These are phyloP conservation scores for Collybia mongolica DNA, from an alignment of 768 basidiomycete species.

Conservation along the genomic window DNA sequence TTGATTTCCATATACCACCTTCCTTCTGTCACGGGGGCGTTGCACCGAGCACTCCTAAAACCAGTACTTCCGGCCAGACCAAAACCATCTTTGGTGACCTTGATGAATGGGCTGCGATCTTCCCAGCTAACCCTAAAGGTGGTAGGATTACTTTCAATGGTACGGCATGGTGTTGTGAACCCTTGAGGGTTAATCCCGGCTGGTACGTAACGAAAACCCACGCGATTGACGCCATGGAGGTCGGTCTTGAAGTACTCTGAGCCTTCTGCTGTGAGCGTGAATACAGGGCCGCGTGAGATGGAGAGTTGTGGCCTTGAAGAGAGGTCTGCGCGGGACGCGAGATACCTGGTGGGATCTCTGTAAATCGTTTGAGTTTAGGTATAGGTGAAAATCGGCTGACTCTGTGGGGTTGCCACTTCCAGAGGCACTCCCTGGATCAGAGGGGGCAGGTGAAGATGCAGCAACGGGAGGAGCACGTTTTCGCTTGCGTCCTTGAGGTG, in stretches of 20 bases:
- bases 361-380: slow-evolving; percentile 2
- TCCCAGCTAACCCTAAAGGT: slow-evolving; percentile 84
- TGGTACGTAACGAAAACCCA: slow-evolving; percentile 79
- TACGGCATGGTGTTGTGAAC: slow-evolving; percentile 62
- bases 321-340: slow-evolving; percentile 67
- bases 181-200: slow-evolving; percentile 70
- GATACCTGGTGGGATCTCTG: slow-evolving; percentile 33
- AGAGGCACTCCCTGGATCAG: slow-evolving; percentile 41
- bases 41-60: slow-evolving; percentile 87
- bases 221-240: slow-evolving; percentile 67
- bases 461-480: slow-evolving; percentile 50
- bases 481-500: slow-evolving; percentile 46
- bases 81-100: slow-evolving; percentile 76
- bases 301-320: slow-evolving; percentile 67
- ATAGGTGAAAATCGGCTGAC: slow-evolving; percentile 22
- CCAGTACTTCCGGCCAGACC: slow-evolving; percentile 82
- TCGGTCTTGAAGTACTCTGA: slow-evolving; percentile 69
- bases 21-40: slow-evolving; percentile 86
- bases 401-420: slow-evolving; percentile 33
- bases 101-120: slow-evolving; percentile 80
- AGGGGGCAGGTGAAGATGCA: slow-evolving; percentile 59
- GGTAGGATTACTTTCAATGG: slow-evolving; percentile 77
- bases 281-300: slow-evolving; percentile 72
- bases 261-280: slow-evolving; percentile 55
- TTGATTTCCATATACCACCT: slow-evolving; percentile 94